Evolutionary conservation across 306 rosid species (phyloP), one percentile per base, ranked within the genome.

Genomic region (Corylus americana): DNA sequence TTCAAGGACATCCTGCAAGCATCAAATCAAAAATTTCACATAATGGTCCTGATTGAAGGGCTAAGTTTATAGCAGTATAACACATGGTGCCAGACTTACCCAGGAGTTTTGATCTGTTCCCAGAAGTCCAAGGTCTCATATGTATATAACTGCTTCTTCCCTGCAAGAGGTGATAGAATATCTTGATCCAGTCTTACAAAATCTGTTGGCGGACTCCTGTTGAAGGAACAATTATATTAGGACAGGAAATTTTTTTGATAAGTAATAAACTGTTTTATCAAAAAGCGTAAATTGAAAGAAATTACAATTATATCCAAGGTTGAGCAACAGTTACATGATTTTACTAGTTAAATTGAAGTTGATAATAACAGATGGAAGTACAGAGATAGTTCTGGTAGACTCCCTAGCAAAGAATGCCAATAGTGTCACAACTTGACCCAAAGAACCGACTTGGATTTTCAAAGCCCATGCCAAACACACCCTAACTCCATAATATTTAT

Each of bases 61-160:
- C 74, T 71, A 50, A 76, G 74, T 55, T 74, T 47, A 35, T 39
- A 45, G 69, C 14, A 83, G 83, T 37, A 42, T 4, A 74, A 54
- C 47, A 76, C 63, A 10, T 0, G 31, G n/a, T 78, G 66, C 13
- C 5, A 71, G 67, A 78, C 85, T 81, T 82, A 92, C 98, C 93
- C 99, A 8, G 99, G 97, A 85, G 97, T 95, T 85, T 95, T 95
- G 76, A 95, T 95, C 80, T 95, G 99, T 86, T 95, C 99, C 99
- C 97, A 95, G 81, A 90, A 93, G 83, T 93, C 97, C 87, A 8
- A 77, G 64, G 93, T 90, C 87, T 95, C 98, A 69, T 95, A 88
- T 17, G 97, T 90, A 67, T 89, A 93, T 39, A 95, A 87, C 82
- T 93, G 93, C 71, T 93, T 90, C 92, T 95, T 95, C 78, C 99